Conservation (phyloP, 352 stramenopile species). For the Phytophthora macrochlamydospora region DNA sequence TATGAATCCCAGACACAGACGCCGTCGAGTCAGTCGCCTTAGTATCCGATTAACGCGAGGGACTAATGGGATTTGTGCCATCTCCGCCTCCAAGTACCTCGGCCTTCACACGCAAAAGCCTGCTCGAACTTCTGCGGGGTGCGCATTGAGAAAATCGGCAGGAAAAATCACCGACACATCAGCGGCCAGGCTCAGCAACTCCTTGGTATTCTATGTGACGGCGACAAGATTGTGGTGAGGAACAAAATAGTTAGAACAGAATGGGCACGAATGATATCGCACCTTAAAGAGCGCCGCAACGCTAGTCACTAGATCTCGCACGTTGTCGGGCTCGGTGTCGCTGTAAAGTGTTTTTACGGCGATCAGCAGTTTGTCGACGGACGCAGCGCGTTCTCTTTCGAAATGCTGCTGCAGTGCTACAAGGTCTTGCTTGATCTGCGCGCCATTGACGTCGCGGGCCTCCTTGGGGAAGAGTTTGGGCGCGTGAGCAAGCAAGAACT, state of each 20-base stretch:
- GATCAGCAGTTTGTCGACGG: slow-evolving; percentile 69
- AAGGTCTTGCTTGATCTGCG: slow-evolving; percentile 57
- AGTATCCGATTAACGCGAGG: slow-evolving; percentile 12
- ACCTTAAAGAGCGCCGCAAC: slow-evolving; percentile 83
- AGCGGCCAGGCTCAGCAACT: slow-evolving; percentile 84
- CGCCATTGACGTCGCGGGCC: slow-evolving; percentile 68
- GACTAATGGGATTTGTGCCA: slow-evolving; percentile 3
- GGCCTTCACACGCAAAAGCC: slow-evolving; percentile 65
- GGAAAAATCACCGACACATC: slow-evolving; percentile 80
- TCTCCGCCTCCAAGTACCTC: slow-evolving; percentile 40
- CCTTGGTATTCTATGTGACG: slow-evolving; percentile 65
- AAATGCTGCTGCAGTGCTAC: slow-evolving; percentile 72
- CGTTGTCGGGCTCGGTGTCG: slow-evolving; percentile 77
- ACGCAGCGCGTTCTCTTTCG: slow-evolving; percentile 55
- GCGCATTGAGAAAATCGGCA: slow-evolving; percentile 77
- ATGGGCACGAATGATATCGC: neutral
- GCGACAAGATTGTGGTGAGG: slow-evolving; percentile 1
- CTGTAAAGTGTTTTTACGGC: slow-evolving; percentile 73
- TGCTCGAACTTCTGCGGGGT: slow-evolving; percentile 57
- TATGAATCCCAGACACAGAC: slow-evolving; percentile 11
- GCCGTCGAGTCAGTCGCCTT: neutral
- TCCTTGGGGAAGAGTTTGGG: slow-evolving; percentile 69
- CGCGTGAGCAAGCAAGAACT: slow-evolving; percentile 84
- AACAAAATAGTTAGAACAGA: slow-evolving; percentile 1
- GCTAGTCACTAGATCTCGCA: slow-evolving; percentile 52